Conservation (phyloP, 805 yeast species). For the Helenozyma baotianmanensis region DNA sequence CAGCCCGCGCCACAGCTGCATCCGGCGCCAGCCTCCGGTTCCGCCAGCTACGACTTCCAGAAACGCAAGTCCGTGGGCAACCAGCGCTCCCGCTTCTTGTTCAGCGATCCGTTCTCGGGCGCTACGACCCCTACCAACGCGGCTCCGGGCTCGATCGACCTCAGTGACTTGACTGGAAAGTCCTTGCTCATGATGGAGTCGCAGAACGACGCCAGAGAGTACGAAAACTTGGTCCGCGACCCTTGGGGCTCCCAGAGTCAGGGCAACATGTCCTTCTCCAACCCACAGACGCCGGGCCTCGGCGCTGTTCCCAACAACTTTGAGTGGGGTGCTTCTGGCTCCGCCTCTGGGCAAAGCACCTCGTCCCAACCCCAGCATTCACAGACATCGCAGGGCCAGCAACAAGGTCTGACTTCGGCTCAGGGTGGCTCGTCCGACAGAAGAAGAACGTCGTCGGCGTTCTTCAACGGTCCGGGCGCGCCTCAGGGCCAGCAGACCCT, state of each 20-base stretch:
- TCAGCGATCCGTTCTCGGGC: conserved; percentile 53
- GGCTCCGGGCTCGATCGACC: conserved; percentile 26
- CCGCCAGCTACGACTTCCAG: conserved; percentile 24
- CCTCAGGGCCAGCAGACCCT: conserved; percentile 5
- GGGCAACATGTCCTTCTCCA: conserved; percentile 19
- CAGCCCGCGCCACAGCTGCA: conserved; percentile 4
- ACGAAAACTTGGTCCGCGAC: conserved; percentile 44
- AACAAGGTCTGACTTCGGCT: no score
- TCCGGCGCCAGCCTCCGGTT: conserved; percentile 9
- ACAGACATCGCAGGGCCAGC: conserved; percentile 10
- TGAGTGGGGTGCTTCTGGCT: conserved; percentile 13
- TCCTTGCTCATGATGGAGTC: conserved; percentile 42
- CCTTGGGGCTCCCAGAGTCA: conserved; percentile 32
- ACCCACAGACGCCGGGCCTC: conserved; percentile 39
- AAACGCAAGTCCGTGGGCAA: conserved; percentile 53
- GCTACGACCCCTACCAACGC: conserved; percentile 11
- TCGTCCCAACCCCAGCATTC: conserved; percentile 6
- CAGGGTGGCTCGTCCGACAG: conserved; percentile 34
- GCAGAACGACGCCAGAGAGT: conserved; percentile 44
- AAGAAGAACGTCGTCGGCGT: conserved; percentile 52
- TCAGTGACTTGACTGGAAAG: conserved; percentile 37
- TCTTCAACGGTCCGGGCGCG: conserved; percentile 36
- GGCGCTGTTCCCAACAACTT: conserved; percentile 7
- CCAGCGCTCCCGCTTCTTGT: conserved; percentile 65
- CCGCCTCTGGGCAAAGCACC: conserved; percentile 3